Conservation (phyloP, 129 eudicot genomes). For the Flaveria ramosissima region DNA sequence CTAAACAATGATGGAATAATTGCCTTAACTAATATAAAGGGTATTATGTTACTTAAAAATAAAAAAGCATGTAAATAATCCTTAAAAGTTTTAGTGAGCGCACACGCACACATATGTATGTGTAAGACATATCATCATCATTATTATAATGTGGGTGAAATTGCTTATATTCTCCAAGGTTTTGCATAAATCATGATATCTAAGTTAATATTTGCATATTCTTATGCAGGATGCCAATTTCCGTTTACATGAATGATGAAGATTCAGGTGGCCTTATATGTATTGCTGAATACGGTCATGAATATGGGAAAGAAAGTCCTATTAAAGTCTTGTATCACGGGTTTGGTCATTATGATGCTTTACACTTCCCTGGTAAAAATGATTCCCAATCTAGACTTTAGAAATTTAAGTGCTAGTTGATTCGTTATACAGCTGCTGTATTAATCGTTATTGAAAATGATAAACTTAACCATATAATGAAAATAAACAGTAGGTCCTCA, state of each 20-base stretch:
- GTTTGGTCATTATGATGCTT: slow-evolving; percentile 91
- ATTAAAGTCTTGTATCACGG: slow-evolving; percentile 81
- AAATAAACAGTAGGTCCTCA: slow-evolving; percentile 7
- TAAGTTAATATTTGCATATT: background rate
- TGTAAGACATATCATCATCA: too few relatives aligned
- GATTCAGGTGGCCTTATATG: slow-evolving; percentile 80
- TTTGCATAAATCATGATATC: too few relatives aligned
- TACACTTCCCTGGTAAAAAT: slow-evolving; percentile 54
- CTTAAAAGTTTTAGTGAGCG: too few relatives aligned
- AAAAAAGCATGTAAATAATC: too few relatives aligned
- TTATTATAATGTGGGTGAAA: too few relatives aligned
- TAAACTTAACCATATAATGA: slow-evolving; percentile 25
- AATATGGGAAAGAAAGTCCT: slow-evolving; percentile 78
- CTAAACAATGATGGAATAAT: too few relatives aligned
- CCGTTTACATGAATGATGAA: slow-evolving; percentile 79
- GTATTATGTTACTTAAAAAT: too few relatives aligned
- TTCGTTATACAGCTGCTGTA: background rate
- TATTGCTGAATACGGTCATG: slow-evolving; percentile 95
- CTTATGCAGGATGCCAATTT: slow-evolving; percentile 83
- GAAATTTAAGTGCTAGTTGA: slow-evolving; percentile 11
- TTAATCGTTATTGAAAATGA: slow-evolving; percentile 6
- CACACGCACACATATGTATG: too few relatives aligned
- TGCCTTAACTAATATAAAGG: too few relatives aligned
- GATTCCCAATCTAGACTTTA: slow-evolving; percentile 65
- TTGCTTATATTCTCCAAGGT: too few relatives aligned